Conservation (phyloP, 768 basidiomycete species). For the Termitomyces sp. region DNA sequence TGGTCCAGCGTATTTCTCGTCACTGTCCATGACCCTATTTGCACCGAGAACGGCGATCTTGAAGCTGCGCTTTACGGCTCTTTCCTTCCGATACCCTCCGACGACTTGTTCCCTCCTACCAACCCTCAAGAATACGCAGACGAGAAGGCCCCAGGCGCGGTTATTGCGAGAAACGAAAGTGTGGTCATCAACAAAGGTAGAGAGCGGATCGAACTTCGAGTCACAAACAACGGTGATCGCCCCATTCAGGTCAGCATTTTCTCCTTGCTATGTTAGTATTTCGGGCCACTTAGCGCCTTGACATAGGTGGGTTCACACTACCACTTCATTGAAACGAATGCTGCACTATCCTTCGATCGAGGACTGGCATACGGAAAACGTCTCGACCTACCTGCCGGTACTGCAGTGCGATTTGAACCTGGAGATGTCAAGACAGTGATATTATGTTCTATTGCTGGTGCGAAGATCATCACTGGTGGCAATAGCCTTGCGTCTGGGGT, state of each 20-base stretch:
- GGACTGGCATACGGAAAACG: slow-evolving; percentile 74
- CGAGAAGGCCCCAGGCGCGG: slow-evolving; percentile 67
- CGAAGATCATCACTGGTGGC: slow-evolving; percentile 71
- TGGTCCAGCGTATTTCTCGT: slow-evolving; percentile 81
- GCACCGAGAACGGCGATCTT: slow-evolving; percentile 75
- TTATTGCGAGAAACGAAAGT: slow-evolving; percentile 60
- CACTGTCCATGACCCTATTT: slow-evolving; percentile 94
- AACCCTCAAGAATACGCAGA: slow-evolving; percentile 46
- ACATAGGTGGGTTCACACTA: slow-evolving; percentile 89
- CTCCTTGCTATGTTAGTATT: slow-evolving; percentile 4
- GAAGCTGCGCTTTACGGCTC: slow-evolving; percentile 90
- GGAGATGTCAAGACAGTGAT: slow-evolving; percentile 83
- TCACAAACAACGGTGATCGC: slow-evolving; percentile 89
- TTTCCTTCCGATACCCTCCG: slow-evolving; percentile 78
- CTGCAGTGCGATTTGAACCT: slow-evolving; percentile 95
- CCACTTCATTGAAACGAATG: slow-evolving; percentile 90
- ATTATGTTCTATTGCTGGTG: slow-evolving; percentile 76
- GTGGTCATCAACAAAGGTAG: slow-evolving; percentile 78
- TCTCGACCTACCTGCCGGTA: slow-evolving; percentile 92
- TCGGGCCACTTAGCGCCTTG: not conserved
- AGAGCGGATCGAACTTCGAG: slow-evolving; percentile 62
- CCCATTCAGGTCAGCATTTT: slow-evolving; percentile 72
- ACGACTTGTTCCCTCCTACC: slow-evolving; percentile 57
- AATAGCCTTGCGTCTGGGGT: slow-evolving; percentile 65
- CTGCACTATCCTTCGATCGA: slow-evolving; percentile 79